A percentile compares a stretch with the other conserved stretches of the same genome.
Conservation (phyloP, 2,329 filamentous ascomycete species). For the Trichophyton benhamiae region DNA sequence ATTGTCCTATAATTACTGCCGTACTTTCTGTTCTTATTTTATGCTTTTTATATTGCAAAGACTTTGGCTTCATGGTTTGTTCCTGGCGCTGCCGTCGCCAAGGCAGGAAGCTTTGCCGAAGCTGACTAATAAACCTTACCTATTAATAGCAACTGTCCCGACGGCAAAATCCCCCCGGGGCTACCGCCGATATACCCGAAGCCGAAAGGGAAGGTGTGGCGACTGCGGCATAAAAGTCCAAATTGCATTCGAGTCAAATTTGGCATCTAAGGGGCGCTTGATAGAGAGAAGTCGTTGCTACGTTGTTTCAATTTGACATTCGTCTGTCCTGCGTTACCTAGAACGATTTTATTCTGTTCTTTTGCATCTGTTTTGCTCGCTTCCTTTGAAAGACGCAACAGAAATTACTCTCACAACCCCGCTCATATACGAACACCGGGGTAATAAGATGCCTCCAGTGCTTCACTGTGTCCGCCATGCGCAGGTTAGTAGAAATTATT, state of each 20-base stretch:
- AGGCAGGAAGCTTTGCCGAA: background rate
- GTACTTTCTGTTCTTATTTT: background rate
- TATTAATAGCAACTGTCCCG: background rate
- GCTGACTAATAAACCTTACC: background rate
- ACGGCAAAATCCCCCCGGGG: background rate
- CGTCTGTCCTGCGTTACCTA: background rate
- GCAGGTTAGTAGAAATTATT: conserved; percentile 24
- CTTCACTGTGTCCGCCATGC: conserved; percentile 37
- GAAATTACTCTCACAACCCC: background rate
- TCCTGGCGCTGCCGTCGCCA: background rate
- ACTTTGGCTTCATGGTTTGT: too few relatives aligned
- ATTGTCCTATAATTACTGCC: background rate
- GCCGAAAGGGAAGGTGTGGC: background rate
- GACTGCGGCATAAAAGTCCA: background rate
- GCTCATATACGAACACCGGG: background rate
- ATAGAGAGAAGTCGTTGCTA: too few relatives aligned
- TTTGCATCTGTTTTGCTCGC: background rate
- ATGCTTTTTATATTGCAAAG: background rate
- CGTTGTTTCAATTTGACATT: background rate
- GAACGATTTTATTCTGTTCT: background rate
- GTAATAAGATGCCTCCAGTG: conserved; percentile 27
- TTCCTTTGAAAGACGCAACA: background rate
- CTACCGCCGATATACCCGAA: background rate
- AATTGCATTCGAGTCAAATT: background rate
- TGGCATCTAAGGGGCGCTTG: background rate